Evolutionary conservation across 1,284 basidiomycete species (phyloP).

Genomic region (Cerrena zonata): DNA sequence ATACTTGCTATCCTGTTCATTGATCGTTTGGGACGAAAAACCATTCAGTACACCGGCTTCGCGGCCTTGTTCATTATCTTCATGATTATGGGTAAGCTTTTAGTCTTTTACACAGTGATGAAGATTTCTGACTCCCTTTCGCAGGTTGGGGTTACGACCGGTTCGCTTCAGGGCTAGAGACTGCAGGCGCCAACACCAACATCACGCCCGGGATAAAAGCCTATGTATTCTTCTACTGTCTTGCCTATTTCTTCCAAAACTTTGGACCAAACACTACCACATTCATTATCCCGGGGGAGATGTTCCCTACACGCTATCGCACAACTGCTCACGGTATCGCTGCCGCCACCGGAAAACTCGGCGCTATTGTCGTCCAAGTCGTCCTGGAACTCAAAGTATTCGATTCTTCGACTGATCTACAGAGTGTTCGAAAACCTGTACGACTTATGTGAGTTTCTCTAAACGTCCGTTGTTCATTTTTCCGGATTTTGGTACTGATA

Average conservation of each 20-base stretch:
- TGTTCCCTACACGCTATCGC: conserved; percentile 71
- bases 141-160: conserved; percentile 53
- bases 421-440: neutral
- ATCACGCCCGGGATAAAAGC: conserved; percentile 29
- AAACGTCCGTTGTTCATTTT: neutral
- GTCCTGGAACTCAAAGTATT: conserved; percentile 53
- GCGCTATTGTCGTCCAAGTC: conserved; percentile 64
- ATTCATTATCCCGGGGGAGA: conserved; percentile 65
- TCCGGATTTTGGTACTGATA: neutral
- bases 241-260: conserved; percentile 52
- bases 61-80: conserved; percentile 47
- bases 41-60: conserved; percentile 43
- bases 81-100: conserved; percentile 39
- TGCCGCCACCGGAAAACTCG: conserved; percentile 63
- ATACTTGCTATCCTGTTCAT: conserved; percentile 25
- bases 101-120: neutral
- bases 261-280: conserved; percentile 74
- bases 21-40: conserved; percentile 25
- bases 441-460: conserved; percentile 23
- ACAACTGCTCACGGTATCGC: conserved; percentile 69
- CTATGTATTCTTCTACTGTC: conserved; percentile 61
- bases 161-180: conserved; percentile 37
- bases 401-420: conserved; percentile 32
- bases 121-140: too few relatives aligned
- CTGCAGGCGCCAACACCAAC: neutral